Conservation (phyloP, 129 eudicot species). For the Deinandra increscens region DNA sequence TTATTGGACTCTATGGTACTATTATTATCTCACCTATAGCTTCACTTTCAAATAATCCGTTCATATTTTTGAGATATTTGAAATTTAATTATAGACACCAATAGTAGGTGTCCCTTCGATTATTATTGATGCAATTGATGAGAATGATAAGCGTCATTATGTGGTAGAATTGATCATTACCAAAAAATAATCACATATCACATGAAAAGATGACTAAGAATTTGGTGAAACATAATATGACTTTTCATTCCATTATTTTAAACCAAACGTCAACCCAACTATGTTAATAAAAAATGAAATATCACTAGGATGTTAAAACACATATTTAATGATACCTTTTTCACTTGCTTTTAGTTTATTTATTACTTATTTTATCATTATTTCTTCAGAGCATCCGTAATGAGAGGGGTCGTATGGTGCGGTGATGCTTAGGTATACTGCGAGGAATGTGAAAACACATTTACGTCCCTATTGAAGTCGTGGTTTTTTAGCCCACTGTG, state of each 20-base stretch:
- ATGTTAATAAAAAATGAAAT: not conserved
- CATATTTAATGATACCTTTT: too few relatives aligned
- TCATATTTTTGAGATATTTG: not conserved
- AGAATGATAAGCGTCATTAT: not conserved
- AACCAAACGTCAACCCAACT: not conserved
- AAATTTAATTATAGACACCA: constrained; percentile 14
- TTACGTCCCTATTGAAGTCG: too few relatives aligned
- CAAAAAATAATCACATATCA: not conserved
- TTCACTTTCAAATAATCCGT: not conserved
- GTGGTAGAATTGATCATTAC: not conserved
- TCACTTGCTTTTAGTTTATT: too few relatives aligned
- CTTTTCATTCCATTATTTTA: not conserved
- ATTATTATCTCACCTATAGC: not conserved
- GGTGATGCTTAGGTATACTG: too few relatives aligned
- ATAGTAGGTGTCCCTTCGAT: constrained; percentile 4
- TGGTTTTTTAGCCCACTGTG: too few relatives aligned
- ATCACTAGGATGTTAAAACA: too few relatives aligned
- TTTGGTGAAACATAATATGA: not conserved
- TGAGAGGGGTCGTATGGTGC: too few relatives aligned
- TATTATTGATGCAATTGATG: not conserved
- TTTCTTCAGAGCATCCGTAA: too few relatives aligned
- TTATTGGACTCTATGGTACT: constrained; percentile 10
- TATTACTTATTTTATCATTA: too few relatives aligned
- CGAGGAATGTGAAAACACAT: too few relatives aligned
- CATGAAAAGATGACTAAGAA: not conserved